A percentile compares a stretch with the other conserved stretches of the same genome.
These are phyloP conservation scores for Entonaema liquescens DNA, from an alignment of 495 filamentous ascomycete genomes.

Conservation along the genomic window DNA sequence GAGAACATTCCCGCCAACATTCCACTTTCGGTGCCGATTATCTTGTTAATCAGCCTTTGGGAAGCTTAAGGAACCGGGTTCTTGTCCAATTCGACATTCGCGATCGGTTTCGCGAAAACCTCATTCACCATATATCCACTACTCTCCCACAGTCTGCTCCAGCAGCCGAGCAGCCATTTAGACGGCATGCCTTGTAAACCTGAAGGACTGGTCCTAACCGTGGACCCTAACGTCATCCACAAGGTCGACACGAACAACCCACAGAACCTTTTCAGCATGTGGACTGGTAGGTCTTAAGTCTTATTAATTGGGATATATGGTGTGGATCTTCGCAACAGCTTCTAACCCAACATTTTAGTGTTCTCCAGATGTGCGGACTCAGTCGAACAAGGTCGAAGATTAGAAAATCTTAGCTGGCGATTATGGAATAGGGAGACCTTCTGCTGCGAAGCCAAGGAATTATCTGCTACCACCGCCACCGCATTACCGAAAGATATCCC, in stretches of 20 bases:
- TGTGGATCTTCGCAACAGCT: constrained; percentile 9
- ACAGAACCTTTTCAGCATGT: constrained; percentile 96
- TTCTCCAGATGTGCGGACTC: constrained; percentile 96
- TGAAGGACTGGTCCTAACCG: constrained; percentile 77
- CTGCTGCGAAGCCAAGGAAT: constrained; percentile 73
- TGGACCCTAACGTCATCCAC: constrained; percentile 86
- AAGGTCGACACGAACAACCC: constrained; percentile 92
- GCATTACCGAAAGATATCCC: constrained; percentile 59
- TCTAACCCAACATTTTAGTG: constrained; percentile 62
- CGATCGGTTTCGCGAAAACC: constrained; percentile 43
- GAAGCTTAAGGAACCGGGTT: not conserved
- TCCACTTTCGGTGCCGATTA: constrained; percentile 37
- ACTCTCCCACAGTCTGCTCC: constrained; percentile 35
- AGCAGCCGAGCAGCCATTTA: constrained; percentile 41
- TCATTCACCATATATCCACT: constrained; percentile 30
- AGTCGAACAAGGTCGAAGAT: constrained; percentile 87
- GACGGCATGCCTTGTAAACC: constrained; percentile 57
- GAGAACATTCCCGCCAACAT: constrained; percentile 24
- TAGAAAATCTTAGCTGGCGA: constrained; percentile 96
- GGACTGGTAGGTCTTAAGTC: constrained; percentile 80
- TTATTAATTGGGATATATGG: constrained; percentile 16
- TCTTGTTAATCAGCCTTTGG: constrained; percentile 12
- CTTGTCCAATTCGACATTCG: constrained; percentile 37
- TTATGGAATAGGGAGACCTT: constrained; percentile 97
- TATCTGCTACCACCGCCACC: constrained; percentile 34